Evolutionary conservation across 768 basidiomycete genomes (phyloP).

Genomic region (Russula foetens): DNA sequence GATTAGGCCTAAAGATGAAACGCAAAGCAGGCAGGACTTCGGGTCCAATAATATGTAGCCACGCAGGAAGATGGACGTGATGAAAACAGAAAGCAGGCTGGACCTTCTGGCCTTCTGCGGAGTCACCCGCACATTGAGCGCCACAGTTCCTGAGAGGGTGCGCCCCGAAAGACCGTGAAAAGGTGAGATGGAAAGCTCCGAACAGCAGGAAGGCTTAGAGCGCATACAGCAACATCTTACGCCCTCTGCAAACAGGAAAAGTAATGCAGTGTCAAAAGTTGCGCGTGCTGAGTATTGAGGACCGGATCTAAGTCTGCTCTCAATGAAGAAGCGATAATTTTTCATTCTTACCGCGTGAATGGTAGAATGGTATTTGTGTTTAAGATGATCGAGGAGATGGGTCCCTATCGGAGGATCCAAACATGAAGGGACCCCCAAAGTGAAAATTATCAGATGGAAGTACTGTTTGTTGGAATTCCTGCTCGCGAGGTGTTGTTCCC

Average conservation of each 20-base stretch:
- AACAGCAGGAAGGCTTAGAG: neutral
- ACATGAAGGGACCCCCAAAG: no score
- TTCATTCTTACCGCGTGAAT: no score
- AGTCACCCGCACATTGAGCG: neutral
- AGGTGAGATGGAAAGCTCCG: neutral
- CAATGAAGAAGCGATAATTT: no score
- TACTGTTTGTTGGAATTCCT: no score
- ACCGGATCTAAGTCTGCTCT: no score
- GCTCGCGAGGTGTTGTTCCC: no score
- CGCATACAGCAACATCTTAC: neutral
- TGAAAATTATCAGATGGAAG: no score
- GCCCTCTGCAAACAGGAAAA: neutral
- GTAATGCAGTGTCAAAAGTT: no score
- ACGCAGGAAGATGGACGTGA: neutral
- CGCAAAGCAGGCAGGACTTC: neutral
- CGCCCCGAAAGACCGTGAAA: neutral
- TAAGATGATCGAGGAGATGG: no score
- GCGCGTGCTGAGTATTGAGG: no score
- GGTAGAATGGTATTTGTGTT: no score
- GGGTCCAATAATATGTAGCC: conserved; percentile 1
- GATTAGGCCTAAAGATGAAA: neutral
- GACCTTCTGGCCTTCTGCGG: neutral
- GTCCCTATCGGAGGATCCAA: no score
- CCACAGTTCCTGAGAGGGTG: neutral
- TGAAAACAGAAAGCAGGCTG: neutral